These are phyloP conservation scores for Lentinula sp. DNA, from an alignment of 768 basidiomycete genomes.

Conservation along the genomic window DNA sequence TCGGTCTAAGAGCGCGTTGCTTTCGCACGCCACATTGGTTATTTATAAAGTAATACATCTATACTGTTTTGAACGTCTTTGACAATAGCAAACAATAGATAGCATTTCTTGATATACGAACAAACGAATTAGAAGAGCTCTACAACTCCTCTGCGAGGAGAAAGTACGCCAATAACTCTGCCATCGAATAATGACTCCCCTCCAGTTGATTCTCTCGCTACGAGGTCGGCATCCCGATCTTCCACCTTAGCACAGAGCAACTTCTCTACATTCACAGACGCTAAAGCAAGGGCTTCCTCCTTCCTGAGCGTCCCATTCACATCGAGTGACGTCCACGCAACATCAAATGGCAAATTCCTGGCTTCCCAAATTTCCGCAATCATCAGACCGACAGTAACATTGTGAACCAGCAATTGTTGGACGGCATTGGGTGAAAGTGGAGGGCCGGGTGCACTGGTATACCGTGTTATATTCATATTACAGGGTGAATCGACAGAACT, in stretches of 20 bases:
- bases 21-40: not conserved
- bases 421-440: constrained; percentile 60
- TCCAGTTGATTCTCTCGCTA: constrained; percentile 37
- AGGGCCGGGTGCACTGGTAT: constrained; percentile 56
- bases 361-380: constrained; percentile 62
- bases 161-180: constrained; percentile 51
- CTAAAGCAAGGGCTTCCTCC: constrained; percentile 39
- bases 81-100: not conserved
- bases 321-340: constrained; percentile 62
- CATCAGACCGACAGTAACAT: constrained; percentile 70
- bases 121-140: not conserved
- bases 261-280: constrained; percentile 38
- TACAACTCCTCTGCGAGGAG: constrained; percentile 20
- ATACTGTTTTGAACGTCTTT: too few relatives aligned
- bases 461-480: not conserved
- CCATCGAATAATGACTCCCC: constrained; percentile 41
- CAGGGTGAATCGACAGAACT: not conserved
- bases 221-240: constrained; percentile 42
- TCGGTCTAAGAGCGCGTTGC: not conserved
- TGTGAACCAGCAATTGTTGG: constrained; percentile 53
- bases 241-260: constrained; percentile 28
- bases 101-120: not conserved
- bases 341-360: constrained; percentile 73
- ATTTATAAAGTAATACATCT: too few relatives aligned
- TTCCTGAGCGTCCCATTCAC: constrained; percentile 31